Percentiles rank a stretch among this genome's conserved stretches.
phyloP scores from a whole-genome alignment of 805 yeast genomes.

The Candida awuae region DNA sequence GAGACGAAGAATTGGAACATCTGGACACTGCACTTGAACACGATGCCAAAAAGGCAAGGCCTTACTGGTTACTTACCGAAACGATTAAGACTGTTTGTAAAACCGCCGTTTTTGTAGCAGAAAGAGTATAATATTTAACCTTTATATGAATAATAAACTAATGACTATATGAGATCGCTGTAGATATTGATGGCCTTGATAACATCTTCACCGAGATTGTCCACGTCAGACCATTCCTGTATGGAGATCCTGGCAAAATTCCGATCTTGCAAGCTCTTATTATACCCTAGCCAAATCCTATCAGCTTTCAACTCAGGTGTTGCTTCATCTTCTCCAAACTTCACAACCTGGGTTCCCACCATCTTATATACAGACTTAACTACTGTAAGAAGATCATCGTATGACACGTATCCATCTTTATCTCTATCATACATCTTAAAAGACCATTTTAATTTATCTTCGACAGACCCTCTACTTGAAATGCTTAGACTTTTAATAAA shows the following conservation, averaged over 20 bases:
- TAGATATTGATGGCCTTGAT: slow-evolving; percentile 62
- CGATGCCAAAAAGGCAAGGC: slow-evolving; percentile 89
- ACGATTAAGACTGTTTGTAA: slow-evolving; percentile 74
- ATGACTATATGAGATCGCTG: slow-evolving; percentile 22
- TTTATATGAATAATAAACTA: background rate
- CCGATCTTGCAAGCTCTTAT: slow-evolving; percentile 57
- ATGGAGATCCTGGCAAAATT: slow-evolving; percentile 61
- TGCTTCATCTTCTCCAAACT: slow-evolving; percentile 76
- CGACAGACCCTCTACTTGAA: slow-evolving; percentile 77
- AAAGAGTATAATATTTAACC: slow-evolving; percentile 45
- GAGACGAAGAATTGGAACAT: slow-evolving; percentile 95
- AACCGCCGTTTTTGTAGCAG: slow-evolving; percentile 90
- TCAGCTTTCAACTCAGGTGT: slow-evolving; percentile 85
- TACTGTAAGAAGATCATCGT: slow-evolving; percentile 71
- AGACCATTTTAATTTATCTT: slow-evolving; percentile 85
- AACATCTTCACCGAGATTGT: slow-evolving; percentile 70
- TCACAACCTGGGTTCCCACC: slow-evolving; percentile 87
- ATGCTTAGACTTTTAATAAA: slow-evolving; percentile 82
- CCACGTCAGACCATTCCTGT: slow-evolving; percentile 78
- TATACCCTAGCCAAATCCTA: slow-evolving; percentile 52
- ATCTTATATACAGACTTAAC: slow-evolving; percentile 82
- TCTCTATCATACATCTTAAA: slow-evolving; percentile 81
- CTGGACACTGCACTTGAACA: slow-evolving; percentile 86
- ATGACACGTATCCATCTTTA: slow-evolving; percentile 66
- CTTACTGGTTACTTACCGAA: slow-evolving; percentile 84